These are phyloP conservation scores for Typha latifolia DNA, from an alignment of 176 grass and related monocot species.

Conservation along the genomic window DNA sequence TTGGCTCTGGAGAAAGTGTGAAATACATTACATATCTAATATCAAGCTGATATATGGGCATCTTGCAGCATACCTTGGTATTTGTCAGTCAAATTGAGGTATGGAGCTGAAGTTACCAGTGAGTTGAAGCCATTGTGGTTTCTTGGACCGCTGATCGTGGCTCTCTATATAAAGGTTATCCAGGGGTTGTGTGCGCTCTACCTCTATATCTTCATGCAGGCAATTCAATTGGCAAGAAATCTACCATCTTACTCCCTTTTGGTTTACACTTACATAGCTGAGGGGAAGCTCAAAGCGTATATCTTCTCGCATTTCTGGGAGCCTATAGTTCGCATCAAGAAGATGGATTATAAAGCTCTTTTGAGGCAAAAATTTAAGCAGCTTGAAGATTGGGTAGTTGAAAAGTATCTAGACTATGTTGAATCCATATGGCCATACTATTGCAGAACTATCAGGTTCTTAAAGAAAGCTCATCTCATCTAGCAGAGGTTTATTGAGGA, in stretches of 20 bases:
- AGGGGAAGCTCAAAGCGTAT: conserved; percentile 9
- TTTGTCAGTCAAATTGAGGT: neutral
- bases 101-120: conserved; percentile 3
- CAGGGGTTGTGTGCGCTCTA: conserved; percentile 9
- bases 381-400: conserved; percentile 1
- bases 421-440: conserved; percentile 30
- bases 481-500: conserved; percentile 1
- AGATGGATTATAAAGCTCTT: conserved; percentile 12
- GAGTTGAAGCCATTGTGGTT: conserved; percentile 27
- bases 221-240: conserved; percentile 15
- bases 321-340: conserved; percentile 14
- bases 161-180: conserved; percentile 19
- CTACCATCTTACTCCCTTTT: conserved; percentile 9
- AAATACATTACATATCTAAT: neutral
- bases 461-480: conserved; percentile 24
- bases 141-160: conserved; percentile 16
- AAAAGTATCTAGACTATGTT: conserved; percentile 15
- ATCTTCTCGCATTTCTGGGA: neutral
- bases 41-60: neutral
- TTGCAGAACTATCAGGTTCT: conserved; percentile 19
- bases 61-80: neutral
- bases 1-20: no score
- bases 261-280: conserved; percentile 5
- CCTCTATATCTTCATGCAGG: conserved; percentile 13
- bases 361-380: neutral